Evolutionary conservation across 768 basidiomycete genomes (phyloP), one percentile per base, ranked within the genome.

Genomic region (Rhodotorula graminis): DNA sequence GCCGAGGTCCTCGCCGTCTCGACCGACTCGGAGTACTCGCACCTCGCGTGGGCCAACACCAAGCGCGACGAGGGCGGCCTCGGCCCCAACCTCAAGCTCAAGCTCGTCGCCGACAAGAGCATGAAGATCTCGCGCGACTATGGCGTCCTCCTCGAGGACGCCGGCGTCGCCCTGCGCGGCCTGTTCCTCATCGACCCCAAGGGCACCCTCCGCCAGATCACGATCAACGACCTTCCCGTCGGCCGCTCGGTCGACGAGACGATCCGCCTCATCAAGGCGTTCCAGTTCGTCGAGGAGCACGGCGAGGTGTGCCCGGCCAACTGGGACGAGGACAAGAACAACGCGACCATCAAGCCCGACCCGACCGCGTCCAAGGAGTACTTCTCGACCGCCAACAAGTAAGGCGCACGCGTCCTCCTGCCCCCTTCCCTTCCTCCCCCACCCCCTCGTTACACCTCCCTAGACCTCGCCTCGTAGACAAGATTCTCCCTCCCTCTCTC

Each of bases 161-260:
- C 89, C 76, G 93, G 93, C 47, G 87, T 95, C 76, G 87, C 93
- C 18, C 87, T 95, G 69, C 89, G 93, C 69, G 93, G 90, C 1
- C 83, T 90, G 31, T 93, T 92, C 84, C 83, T 93, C 78, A 90
- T 94, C 74, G 91, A 93, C 78, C 91, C 91, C 64, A 87, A 90
- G 82, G 91, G 90, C 63, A 84, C 84, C 66, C 81, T 92, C 47
- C 85, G 91, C 49, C 76, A 77, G 56, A 74, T 74, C 65, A 77
- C 76, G 44, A 84, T 95, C 72, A 95, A 95, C 80, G 93, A 96
- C 81, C 86, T 94, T 53, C 91, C 93, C 23, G 92, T 95, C 61
- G 93, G 93, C n/a, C 90, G 93, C 65, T 93, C 91, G 6, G 93
- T 95, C 65, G 92, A 93, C 50, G 93, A 96, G 84, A 93, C 93